A percentile compares a stretch with the other conserved stretches of the same genome.
Evolutionary conservation across 495 filamentous ascomycete genomes (phyloP).

Genomic region (Parathielavia appendiculata): DNA sequence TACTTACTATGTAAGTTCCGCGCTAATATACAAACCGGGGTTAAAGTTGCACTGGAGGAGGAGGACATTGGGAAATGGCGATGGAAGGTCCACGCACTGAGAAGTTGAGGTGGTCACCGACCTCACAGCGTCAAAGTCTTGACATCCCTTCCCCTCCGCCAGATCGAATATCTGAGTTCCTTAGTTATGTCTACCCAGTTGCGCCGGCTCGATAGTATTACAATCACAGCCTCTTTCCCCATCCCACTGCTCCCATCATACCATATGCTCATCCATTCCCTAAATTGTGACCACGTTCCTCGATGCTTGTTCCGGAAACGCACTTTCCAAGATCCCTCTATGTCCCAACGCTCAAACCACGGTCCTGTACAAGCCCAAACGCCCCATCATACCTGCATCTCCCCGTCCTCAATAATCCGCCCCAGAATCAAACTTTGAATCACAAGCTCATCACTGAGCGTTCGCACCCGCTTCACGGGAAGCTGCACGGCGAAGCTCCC

Average conservation of each 20-base stretch:
- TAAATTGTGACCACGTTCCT: too few species aligned
- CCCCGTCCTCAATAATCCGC: slow-evolving; percentile 60
- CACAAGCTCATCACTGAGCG: slow-evolving; percentile 78
- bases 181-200: too few species aligned
- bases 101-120: too few species aligned
- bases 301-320: neutral
- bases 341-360: neutral
- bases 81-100: too few species aligned
- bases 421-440: slow-evolving; percentile 92
- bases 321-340: neutral
- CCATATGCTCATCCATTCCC: neutral
- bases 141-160: too few species aligned
- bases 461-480: slow-evolving; percentile 48
- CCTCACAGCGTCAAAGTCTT: too few species aligned
- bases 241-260: neutral
- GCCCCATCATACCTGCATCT: slow-evolving; percentile 29
- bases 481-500: slow-evolving; percentile 26
- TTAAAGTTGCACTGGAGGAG: too few species aligned
- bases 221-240: neutral
- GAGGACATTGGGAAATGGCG: too few species aligned
- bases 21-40: too few species aligned
- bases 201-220: too few species aligned
- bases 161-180: too few species aligned
- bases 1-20: too few species aligned
- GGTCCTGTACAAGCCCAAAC: neutral